Base-by-base conservation (phyloP, 164 flowering plant species). In the Warburgia ugandensis region DNA sequence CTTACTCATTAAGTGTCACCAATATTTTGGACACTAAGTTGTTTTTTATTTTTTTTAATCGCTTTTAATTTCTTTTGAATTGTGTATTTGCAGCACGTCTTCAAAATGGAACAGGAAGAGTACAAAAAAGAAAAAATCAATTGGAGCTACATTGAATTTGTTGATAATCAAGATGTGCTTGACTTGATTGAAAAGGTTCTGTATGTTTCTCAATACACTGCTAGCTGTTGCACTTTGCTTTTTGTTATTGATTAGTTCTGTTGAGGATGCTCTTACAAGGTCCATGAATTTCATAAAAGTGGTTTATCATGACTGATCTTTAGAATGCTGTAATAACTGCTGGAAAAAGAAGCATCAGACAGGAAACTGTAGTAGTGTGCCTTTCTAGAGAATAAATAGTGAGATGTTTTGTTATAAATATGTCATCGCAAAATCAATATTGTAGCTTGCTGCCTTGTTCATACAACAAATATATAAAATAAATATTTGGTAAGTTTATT, bases 71-170 rank as follows among this genome's bases (percentile, higher is more conserved):
- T 25, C 36, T 13, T 23, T 54, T 21, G 35, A 13, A 2, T 14
- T 54, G 7, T 22, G 6, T 30, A 12, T 8, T 52, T 61, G 70
- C 88, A 91, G 98, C 95, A 92, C 62, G 98, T 92, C 13, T 92
- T 92, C 48, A 92, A 92, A 67, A 92, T 85, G 96, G 98, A 92
- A 73, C 98, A 92, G 67, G 98, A 92, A 73, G 98, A 92, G 58
- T 92, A 92, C 60, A 73, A 87, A 12, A 88, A 83, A 62, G 98
- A 92, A 65, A 78, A 85, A 58, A 92, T 92, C 38, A 64, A 85
- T 46, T 92, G 98, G 98, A 92, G 98, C 77, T 92, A 92, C 73
- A 81, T 92, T 45, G 98, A 92, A 67, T 92, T 92, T 66, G 81
- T 92, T 48, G 98, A 92, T 60, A 92, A 92, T 66, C 96, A 92